Percentiles rank a stretch among this genome's conserved stretches.
These are phyloP conservation scores for Kluyveromyces nonfermentans DNA, from an alignment of 805 yeast genomes.

Conservation along the genomic window DNA sequence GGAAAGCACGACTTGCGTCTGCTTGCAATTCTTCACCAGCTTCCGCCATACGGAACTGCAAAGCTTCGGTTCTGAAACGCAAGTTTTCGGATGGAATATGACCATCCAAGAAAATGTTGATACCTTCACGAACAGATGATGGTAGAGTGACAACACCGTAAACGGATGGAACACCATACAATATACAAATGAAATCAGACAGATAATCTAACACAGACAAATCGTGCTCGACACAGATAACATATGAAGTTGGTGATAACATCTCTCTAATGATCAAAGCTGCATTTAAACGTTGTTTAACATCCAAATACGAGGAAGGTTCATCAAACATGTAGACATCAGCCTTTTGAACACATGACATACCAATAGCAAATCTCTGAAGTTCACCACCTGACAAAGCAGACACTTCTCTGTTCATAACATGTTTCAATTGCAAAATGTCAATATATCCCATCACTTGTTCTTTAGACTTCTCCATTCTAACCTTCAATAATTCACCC, in stretches of 20 bases:
- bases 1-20: constrained; percentile 71
- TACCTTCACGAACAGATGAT: constrained; percentile 96
- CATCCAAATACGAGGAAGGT: constrained; percentile 97
- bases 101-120: constrained; percentile 96
- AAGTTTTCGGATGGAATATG: constrained; percentile 93
- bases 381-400: constrained; percentile 97
- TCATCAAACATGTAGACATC: constrained; percentile 99
- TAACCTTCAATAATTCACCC: constrained; percentile 69
- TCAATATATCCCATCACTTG: constrained; percentile 56
- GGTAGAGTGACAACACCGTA: constrained; percentile 98
- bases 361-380: constrained; percentile 95
- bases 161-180: constrained; percentile 97
- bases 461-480: constrained; percentile 58
- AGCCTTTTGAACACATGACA: constrained; percentile 92
- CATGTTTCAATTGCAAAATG: constrained; percentile 64
- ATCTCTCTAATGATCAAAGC: constrained; percentile 89
- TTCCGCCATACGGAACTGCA: constrained; percentile 88
- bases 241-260: constrained; percentile 66
- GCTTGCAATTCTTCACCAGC: constrained; percentile 67
- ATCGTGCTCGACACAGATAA: constrained; percentile 98
- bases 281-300: constrained; percentile 96
- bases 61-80: constrained; percentile 92
- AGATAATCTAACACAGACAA: constrained; percentile 93
- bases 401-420: constrained; percentile 78
- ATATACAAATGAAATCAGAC: constrained; percentile 92